A percentile compares a stretch with the other conserved stretches of the same genome.
These are phyloP conservation scores for Botrytis paeoniae DNA, from an alignment of 2,329 filamentous ascomycete genomes.

Conservation along the genomic window DNA sequence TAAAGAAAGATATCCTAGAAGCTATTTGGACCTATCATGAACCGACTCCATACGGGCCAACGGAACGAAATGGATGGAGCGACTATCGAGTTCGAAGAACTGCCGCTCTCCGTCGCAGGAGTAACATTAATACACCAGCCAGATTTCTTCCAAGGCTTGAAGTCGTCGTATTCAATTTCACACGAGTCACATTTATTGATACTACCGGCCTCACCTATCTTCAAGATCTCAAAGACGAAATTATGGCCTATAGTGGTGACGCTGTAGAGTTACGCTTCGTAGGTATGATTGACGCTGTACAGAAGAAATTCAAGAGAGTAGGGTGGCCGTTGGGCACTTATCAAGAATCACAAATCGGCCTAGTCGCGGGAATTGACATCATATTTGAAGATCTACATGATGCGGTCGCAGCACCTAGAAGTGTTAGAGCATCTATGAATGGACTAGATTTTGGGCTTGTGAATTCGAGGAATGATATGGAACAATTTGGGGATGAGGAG, in stretches of 20 bases:
- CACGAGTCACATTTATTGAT: constrained; percentile 26
- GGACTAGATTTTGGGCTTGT: constrained; percentile 3
- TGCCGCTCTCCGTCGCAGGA: background rate
- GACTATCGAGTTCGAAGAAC: constrained; percentile 1
- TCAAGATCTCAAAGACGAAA: constrained; percentile 21
- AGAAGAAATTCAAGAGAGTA: constrained; percentile 22
- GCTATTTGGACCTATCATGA: constrained; percentile 1
- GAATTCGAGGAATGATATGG: constrained; percentile 4
- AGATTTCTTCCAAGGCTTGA: constrained; percentile 19
- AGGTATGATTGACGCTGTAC: constrained; percentile 23
- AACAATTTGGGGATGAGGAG: constrained; percentile 4
- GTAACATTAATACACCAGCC: constrained; percentile 16
- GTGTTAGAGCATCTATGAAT: constrained; percentile 9
- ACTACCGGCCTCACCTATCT: constrained; percentile 23
- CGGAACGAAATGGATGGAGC: background rate
- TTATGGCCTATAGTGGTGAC: constrained; percentile 22
- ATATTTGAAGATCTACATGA: constrained; percentile 12
- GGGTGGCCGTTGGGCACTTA: constrained; percentile 5
- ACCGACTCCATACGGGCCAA: background rate
- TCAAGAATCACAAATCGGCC: constrained; percentile 15
- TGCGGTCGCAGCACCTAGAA: background rate
- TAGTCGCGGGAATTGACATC: constrained; percentile 6
- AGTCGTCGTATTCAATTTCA: constrained; percentile 27
- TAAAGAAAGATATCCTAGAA: constrained; percentile 10
- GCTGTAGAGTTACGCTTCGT: constrained; percentile 29